Evolutionary conservation across 306 rosid species (phyloP).

Genomic region (Coriaria nepalensis): DNA sequence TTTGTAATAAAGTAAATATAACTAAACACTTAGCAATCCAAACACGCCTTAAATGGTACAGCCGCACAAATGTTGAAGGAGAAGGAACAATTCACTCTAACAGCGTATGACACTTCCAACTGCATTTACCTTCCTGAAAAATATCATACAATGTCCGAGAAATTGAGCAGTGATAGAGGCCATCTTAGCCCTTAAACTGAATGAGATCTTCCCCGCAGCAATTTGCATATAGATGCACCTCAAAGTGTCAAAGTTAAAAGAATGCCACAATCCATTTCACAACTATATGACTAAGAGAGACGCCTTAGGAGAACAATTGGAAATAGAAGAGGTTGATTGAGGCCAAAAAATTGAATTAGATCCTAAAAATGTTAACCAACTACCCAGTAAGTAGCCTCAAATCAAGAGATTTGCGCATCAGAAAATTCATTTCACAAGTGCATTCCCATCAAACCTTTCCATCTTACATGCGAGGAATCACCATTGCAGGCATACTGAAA

Average conservation of each 20-base stretch:
- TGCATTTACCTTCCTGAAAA: slow-evolving; percentile 99
- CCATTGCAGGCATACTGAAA: slow-evolving; percentile 78
- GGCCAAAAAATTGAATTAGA: slow-evolving; percentile 4
- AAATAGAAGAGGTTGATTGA: slow-evolving; percentile 16
- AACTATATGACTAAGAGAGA: slow-evolving; percentile 44
- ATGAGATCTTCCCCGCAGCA: slow-evolving; percentile 98
- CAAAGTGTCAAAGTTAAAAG: slow-evolving; percentile 63
- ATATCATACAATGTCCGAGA: slow-evolving; percentile 87
- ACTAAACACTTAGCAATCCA: slow-evolving; percentile 25
- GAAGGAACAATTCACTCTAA: slow-evolving; percentile 82
- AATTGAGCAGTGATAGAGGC: slow-evolving; percentile 96
- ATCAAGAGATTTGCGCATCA: slow-evolving; percentile 44
- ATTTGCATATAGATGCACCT: slow-evolving; percentile 91
- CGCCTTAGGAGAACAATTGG: slow-evolving; percentile 22
- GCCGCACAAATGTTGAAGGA: slow-evolving; percentile 53
- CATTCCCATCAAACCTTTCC: slow-evolving; percentile 75
- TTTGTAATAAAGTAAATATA: slow-evolving; percentile 26
- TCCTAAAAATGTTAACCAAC: too few species aligned
- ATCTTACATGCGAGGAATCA: slow-evolving; percentile 61
- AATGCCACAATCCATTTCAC: slow-evolving; percentile 44
- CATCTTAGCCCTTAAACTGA: slow-evolving; percentile 94
- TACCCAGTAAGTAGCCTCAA: slow-evolving; percentile 25
- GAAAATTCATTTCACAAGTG: slow-evolving; percentile 37
- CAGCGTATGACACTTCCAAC: slow-evolving; percentile 94
- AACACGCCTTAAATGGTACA: slow-evolving; percentile 44